Base-by-base conservation (phyloP, 352 stramenopile species). In the Phytophthora vignae region DNA sequence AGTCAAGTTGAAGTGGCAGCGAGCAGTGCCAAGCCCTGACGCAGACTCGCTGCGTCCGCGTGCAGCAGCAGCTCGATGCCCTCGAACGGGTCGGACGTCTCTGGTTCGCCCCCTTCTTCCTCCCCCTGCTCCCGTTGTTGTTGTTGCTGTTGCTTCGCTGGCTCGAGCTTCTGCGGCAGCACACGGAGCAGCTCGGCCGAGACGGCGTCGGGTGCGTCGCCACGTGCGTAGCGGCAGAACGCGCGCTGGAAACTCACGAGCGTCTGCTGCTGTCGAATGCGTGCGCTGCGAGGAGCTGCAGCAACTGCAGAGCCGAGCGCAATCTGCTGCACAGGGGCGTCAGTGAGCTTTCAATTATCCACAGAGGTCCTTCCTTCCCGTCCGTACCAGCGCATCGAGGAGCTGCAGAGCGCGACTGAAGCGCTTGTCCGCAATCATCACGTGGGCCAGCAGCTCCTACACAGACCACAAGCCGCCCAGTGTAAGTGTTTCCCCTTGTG, bases 371-470 rank as follows among this genome's bases (percentile, higher is more conserved):
- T 40, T 40, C 33, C 31, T 11, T 19, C 17, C 6, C 22, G 19
- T 9, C 27, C 17, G 21, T 69, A 79, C 74, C 71, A 79, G 31
- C 25, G 56, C 25, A 4, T 77, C 53, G 25, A 72, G 54, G 15
- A 85, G 38, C 25, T 66, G 40, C 53, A 69, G 64, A n/a, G 73
- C 76, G 25, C 74, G 73, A 33, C 76, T 60, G 25, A 77, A 73
- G 7, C 67, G 56, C 4, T 61, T 65, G 6, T 44, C 60, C 4
- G 69, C 67, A 14, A 83, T 70, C 40, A 78, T 60, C 22, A 87
- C 55, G 36, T 91, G 76, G n/a, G 72, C 76, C 9, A 89, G 58
- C 21, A 90, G 71, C 53, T 90, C 81, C 79, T 90, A 55, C 0
- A 25, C 33, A 40, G 27, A 31, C 5, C 27, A 31, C 27, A 31